phyloP scores from a whole-genome alignment of 768 basidiomycete species.

The Mycena albidolilacea region DNA sequence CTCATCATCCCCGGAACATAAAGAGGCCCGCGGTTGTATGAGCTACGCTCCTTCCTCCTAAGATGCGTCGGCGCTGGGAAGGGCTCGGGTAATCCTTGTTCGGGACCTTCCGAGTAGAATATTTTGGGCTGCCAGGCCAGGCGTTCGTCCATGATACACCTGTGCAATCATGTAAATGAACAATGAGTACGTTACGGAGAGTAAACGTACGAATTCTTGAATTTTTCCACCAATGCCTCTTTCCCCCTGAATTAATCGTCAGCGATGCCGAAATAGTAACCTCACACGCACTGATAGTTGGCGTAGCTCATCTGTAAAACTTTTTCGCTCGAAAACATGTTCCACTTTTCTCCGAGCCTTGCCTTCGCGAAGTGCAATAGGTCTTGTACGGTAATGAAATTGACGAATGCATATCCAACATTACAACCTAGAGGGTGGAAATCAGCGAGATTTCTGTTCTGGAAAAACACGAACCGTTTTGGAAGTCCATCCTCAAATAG shows the following conservation, averaged over 20 bases:
- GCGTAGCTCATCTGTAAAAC: conserved; percentile 94
- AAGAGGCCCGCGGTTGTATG: conserved; percentile 80
- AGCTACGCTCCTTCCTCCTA: conserved; percentile 86
- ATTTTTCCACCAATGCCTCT: conserved; percentile 91
- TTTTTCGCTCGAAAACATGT: conserved; percentile 94
- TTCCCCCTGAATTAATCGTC: conserved; percentile 72
- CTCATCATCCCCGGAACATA: conserved; percentile 65
- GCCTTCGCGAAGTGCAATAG: conserved; percentile 81
- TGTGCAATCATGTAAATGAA: not conserved
- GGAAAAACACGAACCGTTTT: conserved; percentile 70
- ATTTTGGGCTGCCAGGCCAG: conserved; percentile 90
- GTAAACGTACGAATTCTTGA: conserved; percentile 77
- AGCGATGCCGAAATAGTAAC: conserved; percentile 20
- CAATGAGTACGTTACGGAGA: not conserved
- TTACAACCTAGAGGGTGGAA: conserved; percentile 71
- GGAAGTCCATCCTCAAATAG: conserved; percentile 90
- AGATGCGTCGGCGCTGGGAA: conserved; percentile 89
- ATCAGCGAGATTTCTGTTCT: conserved; percentile 19
- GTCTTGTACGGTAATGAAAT: conserved; percentile 86
- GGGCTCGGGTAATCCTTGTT: conserved; percentile 82
- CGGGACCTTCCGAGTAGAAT: conserved; percentile 82
- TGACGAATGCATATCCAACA: conserved; percentile 91
- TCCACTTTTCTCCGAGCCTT: conserved; percentile 89
- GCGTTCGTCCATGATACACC: conserved; percentile 87
- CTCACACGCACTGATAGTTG: conserved; percentile 84